A percentile compares a stretch with the other conserved stretches of the same genome.
Conservation (phyloP, 2,329 filamentous ascomycete species). For the Arachnomyces sp. region DNA sequence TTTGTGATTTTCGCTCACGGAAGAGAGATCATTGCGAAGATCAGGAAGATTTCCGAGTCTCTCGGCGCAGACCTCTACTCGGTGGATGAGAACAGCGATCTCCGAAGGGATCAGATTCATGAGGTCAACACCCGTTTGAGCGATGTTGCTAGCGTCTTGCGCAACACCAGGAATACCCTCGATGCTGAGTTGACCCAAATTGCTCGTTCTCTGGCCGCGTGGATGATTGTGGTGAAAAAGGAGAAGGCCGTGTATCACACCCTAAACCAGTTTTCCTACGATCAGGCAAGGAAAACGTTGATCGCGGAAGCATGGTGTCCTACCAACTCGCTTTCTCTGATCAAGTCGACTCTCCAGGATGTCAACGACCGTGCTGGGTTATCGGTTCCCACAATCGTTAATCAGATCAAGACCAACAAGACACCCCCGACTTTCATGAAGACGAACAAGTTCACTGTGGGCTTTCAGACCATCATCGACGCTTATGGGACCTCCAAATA, state of each 20-base stretch:
- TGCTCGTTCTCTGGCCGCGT: constrained; percentile 81
- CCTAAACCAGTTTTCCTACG: constrained; percentile 92
- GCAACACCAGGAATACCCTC: constrained; percentile 90
- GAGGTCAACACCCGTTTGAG: constrained; percentile 91
- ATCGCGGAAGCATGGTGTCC: constrained; percentile 98
- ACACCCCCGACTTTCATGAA: constrained; percentile 95
- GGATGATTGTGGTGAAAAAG: constrained; percentile 97
- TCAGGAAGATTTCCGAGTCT: constrained; percentile 96
- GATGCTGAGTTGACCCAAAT: constrained; percentile 92
- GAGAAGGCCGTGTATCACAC: constrained; percentile 97
- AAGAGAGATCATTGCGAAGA: constrained; percentile 97
- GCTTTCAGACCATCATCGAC: constrained; percentile 98
- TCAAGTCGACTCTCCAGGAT: constrained; percentile 89
- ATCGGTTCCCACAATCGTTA: constrained; percentile 97
- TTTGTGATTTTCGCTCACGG: constrained; percentile 99
- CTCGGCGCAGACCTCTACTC: constrained; percentile 93
- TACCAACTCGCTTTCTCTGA: constrained; percentile 78
- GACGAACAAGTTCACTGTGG: constrained; percentile 97
- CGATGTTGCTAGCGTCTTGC: constrained; percentile 84
- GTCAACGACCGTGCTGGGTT: constrained; percentile 93
- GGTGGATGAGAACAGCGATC: constrained; percentile 94
- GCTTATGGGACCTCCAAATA: constrained; percentile 98
- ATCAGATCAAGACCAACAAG: constrained; percentile 94
- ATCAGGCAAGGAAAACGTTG: constrained; percentile 87
- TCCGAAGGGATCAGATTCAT: constrained; percentile 90